Evolutionary conservation across 225 moss, liverwort and hornwort species (phyloP), one percentile per base, ranked within the genome.

Genomic region (Ulota crispa): DNA sequence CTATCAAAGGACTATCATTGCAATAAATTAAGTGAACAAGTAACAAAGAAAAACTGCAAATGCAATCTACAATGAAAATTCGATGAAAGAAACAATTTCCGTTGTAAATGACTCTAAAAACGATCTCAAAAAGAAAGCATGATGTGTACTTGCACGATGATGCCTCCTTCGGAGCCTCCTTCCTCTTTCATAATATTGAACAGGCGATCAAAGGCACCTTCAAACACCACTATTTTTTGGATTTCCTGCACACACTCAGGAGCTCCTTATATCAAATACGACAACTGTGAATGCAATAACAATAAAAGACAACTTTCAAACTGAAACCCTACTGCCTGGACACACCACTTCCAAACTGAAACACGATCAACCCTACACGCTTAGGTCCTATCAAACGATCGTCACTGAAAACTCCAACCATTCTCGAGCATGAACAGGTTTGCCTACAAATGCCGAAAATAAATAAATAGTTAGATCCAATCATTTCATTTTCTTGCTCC

Each of bases 201-300:
- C 26, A 99, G 76, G 72, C 88, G 94, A 83, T 99, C 99, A 78
- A 96, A 99, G 42, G 99, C 99, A 89, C 99, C 96, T 82, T 99
- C 96, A 92, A 99, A 99, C 12, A 96, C 99, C 55, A 99, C 99
- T 82, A 99, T 99, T 86, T 99, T 99, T 82, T 99, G 99, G 67
- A 99, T 99, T 87, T 99, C 99, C 99, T 99, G 85, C 32, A 55
- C 76, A 77, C 64, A 85, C 59, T 71, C 84, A 80, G 37, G 36
- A 76, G 68, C 15, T 64, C 30, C 50, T 77, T 77, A 39, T 19
- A 63, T 63, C 43, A 74, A 76, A 79, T 56, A 82, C 61, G 66
- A 59, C 59, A 64, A 53, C 20, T 47, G 24, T 11, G 27, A 54
- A 64, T 32, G 57, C 70, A 78, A 60, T 7, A 62, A 80, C 7